These are phyloP conservation scores for Neonectria faginata DNA, from an alignment of 2,329 filamentous ascomycete genomes.

Conservation along the genomic window DNA sequence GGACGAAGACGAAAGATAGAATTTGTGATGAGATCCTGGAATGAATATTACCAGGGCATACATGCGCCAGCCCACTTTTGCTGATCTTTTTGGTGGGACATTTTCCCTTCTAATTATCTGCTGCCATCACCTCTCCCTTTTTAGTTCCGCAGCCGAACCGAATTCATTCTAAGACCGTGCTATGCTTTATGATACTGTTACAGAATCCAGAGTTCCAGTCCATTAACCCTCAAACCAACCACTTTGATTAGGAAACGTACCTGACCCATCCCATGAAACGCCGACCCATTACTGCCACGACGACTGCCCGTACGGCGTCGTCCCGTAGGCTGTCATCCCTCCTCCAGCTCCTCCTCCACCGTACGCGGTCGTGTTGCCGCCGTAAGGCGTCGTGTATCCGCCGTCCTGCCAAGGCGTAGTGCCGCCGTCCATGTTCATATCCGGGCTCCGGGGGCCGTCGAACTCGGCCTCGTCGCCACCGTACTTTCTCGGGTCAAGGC, in stretches of 20 bases:
- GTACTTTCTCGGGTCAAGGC: constrained; percentile 60
- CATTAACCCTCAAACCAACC: constrained; percentile 31
- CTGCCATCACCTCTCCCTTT: neutral
- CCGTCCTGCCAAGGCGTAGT: constrained; percentile 69
- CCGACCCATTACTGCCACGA: constrained; percentile 58
- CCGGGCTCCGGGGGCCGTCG: constrained; percentile 74
- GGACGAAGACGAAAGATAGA: neutral
- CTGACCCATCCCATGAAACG: constrained; percentile 41
- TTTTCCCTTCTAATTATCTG: constrained; percentile 6
- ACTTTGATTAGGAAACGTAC: constrained; percentile 39
- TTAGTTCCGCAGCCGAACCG: constrained; percentile 25
- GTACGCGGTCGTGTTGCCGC: constrained; percentile 75
- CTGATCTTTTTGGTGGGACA: constrained; percentile 7
- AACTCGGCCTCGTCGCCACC: constrained; percentile 69
- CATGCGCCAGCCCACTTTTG: constrained; percentile 16
- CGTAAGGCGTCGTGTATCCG: constrained; percentile 75
- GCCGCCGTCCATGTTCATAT: constrained; percentile 69
- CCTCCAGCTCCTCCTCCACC: constrained; percentile 67
- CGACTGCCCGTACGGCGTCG: constrained; percentile 60
- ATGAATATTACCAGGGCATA: constrained; percentile 16
- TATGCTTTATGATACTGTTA: constrained; percentile 44
- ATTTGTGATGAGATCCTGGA: neutral
- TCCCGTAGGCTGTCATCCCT: constrained; percentile 75
- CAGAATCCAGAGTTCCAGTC: constrained; percentile 32
- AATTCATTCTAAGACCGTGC: constrained; percentile 45